Evolutionary conservation across 139 green algal species (phyloP).

Genomic region (Microglena sp.): DNA sequence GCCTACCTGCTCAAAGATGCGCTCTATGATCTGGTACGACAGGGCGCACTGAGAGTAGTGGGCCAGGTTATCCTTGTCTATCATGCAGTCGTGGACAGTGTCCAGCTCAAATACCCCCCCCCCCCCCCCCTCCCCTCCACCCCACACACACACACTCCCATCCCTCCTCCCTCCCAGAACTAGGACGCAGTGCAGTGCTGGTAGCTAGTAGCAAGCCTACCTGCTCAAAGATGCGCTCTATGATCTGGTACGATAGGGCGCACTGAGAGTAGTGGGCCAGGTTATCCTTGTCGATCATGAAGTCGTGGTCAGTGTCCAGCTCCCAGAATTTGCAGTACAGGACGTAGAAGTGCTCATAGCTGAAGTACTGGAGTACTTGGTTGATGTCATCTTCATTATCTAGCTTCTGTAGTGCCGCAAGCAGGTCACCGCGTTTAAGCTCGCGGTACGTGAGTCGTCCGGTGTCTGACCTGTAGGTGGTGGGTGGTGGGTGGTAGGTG

Average conservation of each 20-base stretch:
- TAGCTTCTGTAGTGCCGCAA: constrained; percentile 73
- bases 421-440: constrained; percentile 77
- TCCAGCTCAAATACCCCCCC: constrained; percentile 94
- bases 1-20: constrained; percentile 79
- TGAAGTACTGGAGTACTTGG: constrained; percentile 78
- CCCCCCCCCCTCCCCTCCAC: background rate
- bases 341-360: constrained; percentile 99
- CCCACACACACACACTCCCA: background rate
- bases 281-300: constrained; percentile 84
- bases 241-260: constrained; percentile 86
- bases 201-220: no score
- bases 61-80: constrained; percentile 86
- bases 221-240: constrained; percentile 89
- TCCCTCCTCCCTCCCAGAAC: background rate
- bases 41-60: constrained; percentile 92
- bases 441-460: constrained; percentile 72
- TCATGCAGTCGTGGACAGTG: constrained; percentile 93
- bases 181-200: no score
- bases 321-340: constrained; percentile 99
- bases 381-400: constrained; percentile 97
- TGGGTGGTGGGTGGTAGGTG: background rate
- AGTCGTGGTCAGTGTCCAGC: constrained; percentile 97
- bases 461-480: constrained; percentile 32
- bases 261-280: constrained; percentile 90
- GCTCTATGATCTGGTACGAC: constrained; percentile 89